Percentiles rank a stretch among this genome's conserved stretches.
These are phyloP conservation scores for Lodderomyces theae DNA, from an alignment of 1,139 yeast species.

Conservation along the genomic window DNA sequence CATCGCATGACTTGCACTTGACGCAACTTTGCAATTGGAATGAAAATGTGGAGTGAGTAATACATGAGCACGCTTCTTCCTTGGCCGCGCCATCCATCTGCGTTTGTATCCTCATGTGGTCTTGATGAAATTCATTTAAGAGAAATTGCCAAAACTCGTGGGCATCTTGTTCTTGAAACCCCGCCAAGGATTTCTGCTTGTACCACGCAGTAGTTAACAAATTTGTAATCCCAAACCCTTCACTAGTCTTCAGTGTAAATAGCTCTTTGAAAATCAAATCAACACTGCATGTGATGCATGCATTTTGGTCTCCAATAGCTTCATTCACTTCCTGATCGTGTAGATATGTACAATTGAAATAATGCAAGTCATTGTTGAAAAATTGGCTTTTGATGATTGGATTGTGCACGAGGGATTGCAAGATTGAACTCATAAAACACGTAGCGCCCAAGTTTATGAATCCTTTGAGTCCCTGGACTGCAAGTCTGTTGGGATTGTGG, in stretches of 20 bases:
- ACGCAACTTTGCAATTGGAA: slow-evolving; percentile 93
- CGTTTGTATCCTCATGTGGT: slow-evolving; percentile 27
- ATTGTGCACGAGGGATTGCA: slow-evolving; percentile 85
- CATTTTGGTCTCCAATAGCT: slow-evolving; percentile 36
- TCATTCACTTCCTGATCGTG: slow-evolving; percentile 20
- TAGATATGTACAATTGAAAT: slow-evolving; percentile 36
- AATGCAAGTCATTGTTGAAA: slow-evolving; percentile 60
- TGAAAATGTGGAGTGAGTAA: slow-evolving; percentile 89
- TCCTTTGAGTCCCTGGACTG: slow-evolving; percentile 78
- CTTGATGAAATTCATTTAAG: slow-evolving; percentile 77
- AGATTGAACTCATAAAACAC: slow-evolving; percentile 87
- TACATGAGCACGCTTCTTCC: slow-evolving; percentile 56
- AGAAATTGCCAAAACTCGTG: slow-evolving; percentile 95
- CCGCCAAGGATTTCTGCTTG: slow-evolving; percentile 79
- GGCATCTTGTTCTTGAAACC: slow-evolving; percentile 96
- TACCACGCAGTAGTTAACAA: slow-evolving; percentile 81
- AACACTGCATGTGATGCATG: slow-evolving; percentile 81
- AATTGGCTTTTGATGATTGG: slow-evolving; percentile 79
- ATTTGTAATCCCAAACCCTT: slow-evolving; percentile 74
- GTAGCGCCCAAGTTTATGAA: slow-evolving; percentile 94
- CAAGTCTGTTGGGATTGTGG: slow-evolving; percentile 53
- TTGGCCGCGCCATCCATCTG: slow-evolving; percentile 1
- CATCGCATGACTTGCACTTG: slow-evolving; percentile 66
- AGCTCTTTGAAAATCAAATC: slow-evolving; percentile 72
- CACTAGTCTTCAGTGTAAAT: slow-evolving; percentile 50